A percentile compares a stretch with the other conserved stretches of the same genome.
These are phyloP conservation scores for Cyclotella choctawhatcheeana DNA, from an alignment of 108 stramenopile genomes.

Conservation along the genomic window DNA sequence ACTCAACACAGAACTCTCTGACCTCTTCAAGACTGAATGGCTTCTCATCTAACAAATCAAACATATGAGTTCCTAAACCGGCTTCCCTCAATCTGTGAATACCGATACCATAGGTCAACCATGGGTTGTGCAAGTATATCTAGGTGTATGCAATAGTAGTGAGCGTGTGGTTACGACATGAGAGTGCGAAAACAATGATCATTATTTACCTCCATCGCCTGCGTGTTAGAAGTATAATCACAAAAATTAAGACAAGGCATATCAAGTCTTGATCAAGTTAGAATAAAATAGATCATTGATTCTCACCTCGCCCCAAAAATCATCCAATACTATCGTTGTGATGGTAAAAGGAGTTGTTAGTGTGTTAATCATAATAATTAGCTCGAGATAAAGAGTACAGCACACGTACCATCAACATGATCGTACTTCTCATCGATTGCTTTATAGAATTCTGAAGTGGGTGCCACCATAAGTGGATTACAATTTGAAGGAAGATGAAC, in stretches of 20 bases:
- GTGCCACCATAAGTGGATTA: too few species aligned
- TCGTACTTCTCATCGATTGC: too few species aligned
- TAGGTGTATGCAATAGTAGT: conserved; percentile 2
- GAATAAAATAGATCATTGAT: background rate
- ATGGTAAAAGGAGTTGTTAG: too few species aligned
- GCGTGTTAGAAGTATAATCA: background rate
- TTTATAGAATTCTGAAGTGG: too few species aligned
- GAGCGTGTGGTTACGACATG: background rate
- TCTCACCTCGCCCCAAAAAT: conserved; percentile 54
- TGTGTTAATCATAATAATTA: too few species aligned
- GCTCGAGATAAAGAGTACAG: too few species aligned
- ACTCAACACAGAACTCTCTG: background rate
- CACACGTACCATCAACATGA: too few species aligned
- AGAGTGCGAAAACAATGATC: conserved; percentile 39
- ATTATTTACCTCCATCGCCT: conserved; percentile 47
- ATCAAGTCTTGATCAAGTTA: too few species aligned
- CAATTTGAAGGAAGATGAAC: too few species aligned
- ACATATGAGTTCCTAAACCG: conserved; percentile 30
- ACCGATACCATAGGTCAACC: conserved; percentile 54
- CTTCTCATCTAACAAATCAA: conserved; percentile 57
- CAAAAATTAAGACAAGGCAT: background rate
- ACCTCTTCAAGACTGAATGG: background rate
- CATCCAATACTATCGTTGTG: conserved; percentile 59
- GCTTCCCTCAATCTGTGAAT: conserved; percentile 58
- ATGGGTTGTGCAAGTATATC: conserved; percentile 45